Evolutionary conservation across 2,329 filamentous ascomycete species (phyloP).

Genomic region (Aspergillus hortae): DNA sequence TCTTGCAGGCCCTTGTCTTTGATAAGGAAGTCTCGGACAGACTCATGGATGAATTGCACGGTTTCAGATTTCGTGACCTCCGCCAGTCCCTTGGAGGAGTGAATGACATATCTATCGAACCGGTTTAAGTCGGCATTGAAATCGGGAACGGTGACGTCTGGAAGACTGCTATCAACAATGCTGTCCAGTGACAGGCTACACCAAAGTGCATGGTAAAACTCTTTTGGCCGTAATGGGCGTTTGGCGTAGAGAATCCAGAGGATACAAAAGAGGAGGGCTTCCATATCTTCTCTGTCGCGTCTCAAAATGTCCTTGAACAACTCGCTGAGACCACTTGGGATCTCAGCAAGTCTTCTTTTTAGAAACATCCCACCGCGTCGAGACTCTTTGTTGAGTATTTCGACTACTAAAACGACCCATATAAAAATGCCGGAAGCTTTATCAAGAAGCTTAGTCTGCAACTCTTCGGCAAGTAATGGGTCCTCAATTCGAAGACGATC

Average conservation of each 20-base stretch:
- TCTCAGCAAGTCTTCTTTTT: slow-evolving; percentile 31
- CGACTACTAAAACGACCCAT: slow-evolving; percentile 46
- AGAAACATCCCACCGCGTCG: slow-evolving; percentile 26
- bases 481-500: slow-evolving; percentile 15
- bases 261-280: slow-evolving; percentile 45
- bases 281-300: slow-evolving; percentile 42
- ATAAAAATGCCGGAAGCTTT: slow-evolving; percentile 46
- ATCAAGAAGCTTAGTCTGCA: slow-evolving; percentile 30
- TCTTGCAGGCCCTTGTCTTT: slow-evolving; percentile 25
- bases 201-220: slow-evolving; percentile 29
- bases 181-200: slow-evolving; percentile 6
- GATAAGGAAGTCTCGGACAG: slow-evolving; percentile 31
- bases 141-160: slow-evolving; percentile 5
- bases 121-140: background rate
- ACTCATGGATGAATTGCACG: slow-evolving; percentile 37
- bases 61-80: slow-evolving; percentile 23
- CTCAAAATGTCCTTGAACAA: slow-evolving; percentile 53
- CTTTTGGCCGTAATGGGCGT: slow-evolving; percentile 22
- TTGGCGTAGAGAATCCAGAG: slow-evolving; percentile 54
- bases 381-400: slow-evolving; percentile 45
- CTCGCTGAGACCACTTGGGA: slow-evolving; percentile 42
- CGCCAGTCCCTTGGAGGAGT: slow-evolving; percentile 30
- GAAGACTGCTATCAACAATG: slow-evolving; percentile 1
- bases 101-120: slow-evolving; percentile 16
- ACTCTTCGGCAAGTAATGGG: slow-evolving; percentile 16